Conservation (phyloP, 2,329 filamentous ascomycete species). For the Penicillium sp. region DNA sequence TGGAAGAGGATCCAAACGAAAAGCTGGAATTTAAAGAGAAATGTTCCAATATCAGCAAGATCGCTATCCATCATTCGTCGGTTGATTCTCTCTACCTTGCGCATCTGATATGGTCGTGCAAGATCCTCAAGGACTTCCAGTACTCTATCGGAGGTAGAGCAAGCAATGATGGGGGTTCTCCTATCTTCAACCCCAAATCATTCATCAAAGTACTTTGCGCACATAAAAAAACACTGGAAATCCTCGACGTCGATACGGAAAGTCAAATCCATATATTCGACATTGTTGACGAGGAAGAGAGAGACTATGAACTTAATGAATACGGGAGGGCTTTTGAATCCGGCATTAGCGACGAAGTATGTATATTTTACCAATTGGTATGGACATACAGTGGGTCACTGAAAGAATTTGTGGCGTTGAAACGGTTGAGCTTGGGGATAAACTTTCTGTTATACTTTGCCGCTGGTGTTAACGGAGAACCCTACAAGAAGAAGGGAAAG, state of each 20-base stretch:
- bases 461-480: neutral
- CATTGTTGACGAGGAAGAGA: neutral
- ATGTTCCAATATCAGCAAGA: slow-evolving; percentile 19
- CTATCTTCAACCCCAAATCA: slow-evolving; percentile 15
- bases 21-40: neutral
- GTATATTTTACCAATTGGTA: neutral
- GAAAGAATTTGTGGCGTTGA: slow-evolving; percentile 20
- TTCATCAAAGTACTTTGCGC: slow-evolving; percentile 18
- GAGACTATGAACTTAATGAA: neutral
- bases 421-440: slow-evolving; percentile 19
- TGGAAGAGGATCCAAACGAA: slow-evolving; percentile 3
- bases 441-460: slow-evolving; percentile 19
- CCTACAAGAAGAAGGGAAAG: neutral
- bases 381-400: slow-evolving; percentile 16
- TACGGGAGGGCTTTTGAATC: neutral
- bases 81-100: slow-evolving; percentile 10
- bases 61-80: slow-evolving; percentile 17
- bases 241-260: slow-evolving; percentile 20
- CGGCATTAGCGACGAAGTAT: fast-evolving
- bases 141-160: slow-evolving; percentile 21
- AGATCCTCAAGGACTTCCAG: slow-evolving; percentile 14
- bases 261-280: neutral
- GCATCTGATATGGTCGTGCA: slow-evolving; percentile 17
- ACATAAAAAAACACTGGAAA: slow-evolving; percentile 22
- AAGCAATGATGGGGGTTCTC: neutral